Evolutionary conservation across 768 basidiomycete genomes (phyloP).

Genomic region (Kwoniella sp.): DNA sequence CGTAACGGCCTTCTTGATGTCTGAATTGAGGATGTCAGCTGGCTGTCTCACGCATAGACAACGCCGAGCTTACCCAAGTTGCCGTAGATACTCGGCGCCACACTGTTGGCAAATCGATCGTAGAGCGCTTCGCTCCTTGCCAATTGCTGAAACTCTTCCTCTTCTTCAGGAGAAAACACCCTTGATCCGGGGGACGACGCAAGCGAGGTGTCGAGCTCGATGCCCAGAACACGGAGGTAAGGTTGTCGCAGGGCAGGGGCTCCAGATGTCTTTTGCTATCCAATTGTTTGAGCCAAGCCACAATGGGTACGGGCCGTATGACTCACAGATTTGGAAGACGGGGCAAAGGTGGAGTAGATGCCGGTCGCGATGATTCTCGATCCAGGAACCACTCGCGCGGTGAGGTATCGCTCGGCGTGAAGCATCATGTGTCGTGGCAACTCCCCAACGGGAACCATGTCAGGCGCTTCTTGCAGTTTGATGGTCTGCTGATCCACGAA

Average conservation of each 20-base stretch:
- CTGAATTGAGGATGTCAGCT: conserved; percentile 51
- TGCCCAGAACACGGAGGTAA: conserved; percentile 86
- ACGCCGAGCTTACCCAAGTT: conserved; percentile 65
- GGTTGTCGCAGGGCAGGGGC: conserved; percentile 86
- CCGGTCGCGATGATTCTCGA: conserved; percentile 93
- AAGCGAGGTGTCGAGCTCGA: conserved; percentile 79
- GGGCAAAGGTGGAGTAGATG: conserved; percentile 93
- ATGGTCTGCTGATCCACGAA: conserved; percentile 95
- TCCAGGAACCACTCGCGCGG: conserved; percentile 89
- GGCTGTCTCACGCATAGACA: background rate
- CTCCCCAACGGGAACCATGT: conserved; percentile 99
- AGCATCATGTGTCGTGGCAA: conserved; percentile 91
- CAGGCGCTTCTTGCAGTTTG: conserved; percentile 96
- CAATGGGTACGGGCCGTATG: background rate
- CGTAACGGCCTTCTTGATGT: conserved; percentile 96
- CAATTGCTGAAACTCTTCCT: conserved; percentile 92
- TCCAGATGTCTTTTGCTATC: conserved; percentile 56
- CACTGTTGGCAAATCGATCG: conserved; percentile 86
- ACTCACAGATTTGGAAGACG: conserved; percentile 63
- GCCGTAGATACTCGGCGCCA: conserved; percentile 95
- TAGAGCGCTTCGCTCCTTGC: conserved; percentile 83
- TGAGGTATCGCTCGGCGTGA: conserved; percentile 78
- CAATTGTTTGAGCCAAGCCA: background rate
- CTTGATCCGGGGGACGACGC: conserved; percentile 67
- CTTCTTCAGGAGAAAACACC: conserved; percentile 84